Percentiles rank a stretch among this genome's conserved stretches.
phyloP scores from a whole-genome alignment of 2,329 filamentous ascomycete genomes.

The Aspergillus sp. region DNA sequence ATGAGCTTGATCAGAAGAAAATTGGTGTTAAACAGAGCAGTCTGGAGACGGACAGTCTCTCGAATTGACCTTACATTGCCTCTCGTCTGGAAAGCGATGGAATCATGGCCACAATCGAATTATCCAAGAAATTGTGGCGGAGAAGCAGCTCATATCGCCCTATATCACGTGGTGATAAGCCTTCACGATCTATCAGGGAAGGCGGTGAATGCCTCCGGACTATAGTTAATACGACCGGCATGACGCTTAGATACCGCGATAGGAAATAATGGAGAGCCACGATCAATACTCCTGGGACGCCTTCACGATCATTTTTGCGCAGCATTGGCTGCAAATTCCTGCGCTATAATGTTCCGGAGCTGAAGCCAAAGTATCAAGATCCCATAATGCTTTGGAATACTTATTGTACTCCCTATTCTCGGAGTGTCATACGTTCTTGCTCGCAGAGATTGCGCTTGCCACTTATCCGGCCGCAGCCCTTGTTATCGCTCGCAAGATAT shows the following conservation, averaged over 20 bases:
- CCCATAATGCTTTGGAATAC: slow-evolving; percentile 23
- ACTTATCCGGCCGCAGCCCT: slow-evolving; percentile 10
- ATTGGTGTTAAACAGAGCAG: too few relatives aligned
- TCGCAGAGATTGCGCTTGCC: slow-evolving; percentile 19
- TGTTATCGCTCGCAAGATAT: slow-evolving; percentile 8
- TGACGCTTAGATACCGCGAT: neutral
- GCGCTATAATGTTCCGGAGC: slow-evolving; percentile 18
- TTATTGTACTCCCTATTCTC: slow-evolving; percentile 24
- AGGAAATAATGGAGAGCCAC: neutral
- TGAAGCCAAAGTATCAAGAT: neutral
- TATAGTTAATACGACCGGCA: too few relatives aligned
- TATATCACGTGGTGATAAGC: too few relatives aligned
- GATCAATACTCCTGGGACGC: neutral
- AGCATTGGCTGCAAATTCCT: slow-evolving; percentile 12
- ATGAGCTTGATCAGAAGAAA: too few relatives aligned
- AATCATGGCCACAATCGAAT: too few relatives aligned
- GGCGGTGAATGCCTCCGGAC: too few relatives aligned
- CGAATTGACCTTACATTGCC: too few relatives aligned
- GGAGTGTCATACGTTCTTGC: slow-evolving; percentile 23
- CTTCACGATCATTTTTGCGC: neutral
- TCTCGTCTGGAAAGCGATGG: too few relatives aligned
- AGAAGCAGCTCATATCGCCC: too few relatives aligned
- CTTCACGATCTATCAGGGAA: too few relatives aligned
- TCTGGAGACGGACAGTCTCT: too few relatives aligned
- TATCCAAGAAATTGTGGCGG: too few relatives aligned